These are phyloP conservation scores for Penicillium simplicissimum DNA, from an alignment of 495 filamentous ascomycete species.

Conservation along the genomic window DNA sequence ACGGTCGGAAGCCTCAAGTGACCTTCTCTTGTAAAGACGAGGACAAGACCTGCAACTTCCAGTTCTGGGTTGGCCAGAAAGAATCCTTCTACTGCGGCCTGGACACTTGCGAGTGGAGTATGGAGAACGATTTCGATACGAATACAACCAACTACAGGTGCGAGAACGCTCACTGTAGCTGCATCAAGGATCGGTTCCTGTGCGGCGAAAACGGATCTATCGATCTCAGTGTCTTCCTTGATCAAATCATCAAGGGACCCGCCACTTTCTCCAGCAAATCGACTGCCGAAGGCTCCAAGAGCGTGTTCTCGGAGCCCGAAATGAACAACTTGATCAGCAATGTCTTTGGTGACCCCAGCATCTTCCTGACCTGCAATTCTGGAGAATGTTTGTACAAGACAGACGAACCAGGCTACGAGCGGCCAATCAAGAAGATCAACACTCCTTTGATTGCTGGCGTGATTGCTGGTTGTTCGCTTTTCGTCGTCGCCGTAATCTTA, in stretches of 20 bases:
- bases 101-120: constrained; percentile 72
- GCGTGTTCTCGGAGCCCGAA: constrained; percentile 75
- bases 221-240: constrained; percentile 87
- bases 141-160: constrained; percentile 87
- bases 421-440: constrained; percentile 92
- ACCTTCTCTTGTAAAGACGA: constrained; percentile 89
- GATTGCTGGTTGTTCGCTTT: constrained; percentile 83
- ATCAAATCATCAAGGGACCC: constrained; percentile 77
- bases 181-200: constrained; percentile 87
- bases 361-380: constrained; percentile 75
- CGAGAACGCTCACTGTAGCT: constrained; percentile 79
- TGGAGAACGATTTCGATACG: constrained; percentile 63
- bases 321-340: constrained; percentile 86
- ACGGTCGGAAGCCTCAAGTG: constrained; percentile 81
- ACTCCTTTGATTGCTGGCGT: constrained; percentile 93
- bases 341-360: constrained; percentile 89
- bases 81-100: constrained; percentile 97
- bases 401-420: constrained; percentile 85
- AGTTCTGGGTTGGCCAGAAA: constrained; percentile 92
- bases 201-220: constrained; percentile 90
- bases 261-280: constrained; percentile 76
- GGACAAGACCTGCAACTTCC: constrained; percentile 79
- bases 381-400: constrained; percentile 93
- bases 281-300: constrained; percentile 63
- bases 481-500: constrained; percentile 82